phyloP scores from a whole-genome alignment of 2,329 filamentous ascomycete species.

The Gremmenia infestans region DNA sequence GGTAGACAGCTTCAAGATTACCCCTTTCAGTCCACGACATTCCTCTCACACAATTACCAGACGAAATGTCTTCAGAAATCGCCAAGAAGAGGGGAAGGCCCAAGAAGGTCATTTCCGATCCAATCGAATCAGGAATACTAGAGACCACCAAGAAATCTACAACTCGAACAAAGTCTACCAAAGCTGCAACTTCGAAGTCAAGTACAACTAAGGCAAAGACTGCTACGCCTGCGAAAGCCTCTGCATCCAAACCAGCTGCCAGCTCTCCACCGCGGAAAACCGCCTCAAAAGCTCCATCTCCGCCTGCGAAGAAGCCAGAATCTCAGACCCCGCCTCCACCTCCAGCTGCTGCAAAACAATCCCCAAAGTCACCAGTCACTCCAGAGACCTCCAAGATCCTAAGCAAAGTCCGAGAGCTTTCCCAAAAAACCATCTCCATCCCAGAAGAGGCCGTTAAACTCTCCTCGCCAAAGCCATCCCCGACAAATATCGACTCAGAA shows the following conservation, averaged over 20 bases:
- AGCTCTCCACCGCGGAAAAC: neutral
- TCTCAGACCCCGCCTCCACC: neutral
- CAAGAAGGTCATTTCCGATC: constrained; percentile 26
- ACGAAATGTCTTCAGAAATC: constrained; percentile 23
- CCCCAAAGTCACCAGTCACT: constrained; percentile 2
- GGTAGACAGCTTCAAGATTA: neutral
- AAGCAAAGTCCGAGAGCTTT: constrained; percentile 17
- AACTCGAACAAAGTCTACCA: constrained; percentile 24
- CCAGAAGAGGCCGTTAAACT: neutral
- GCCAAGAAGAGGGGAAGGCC: constrained; percentile 29
- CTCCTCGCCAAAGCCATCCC: neutral
- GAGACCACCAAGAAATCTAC: constrained; percentile 15
- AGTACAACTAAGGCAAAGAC: constrained; percentile 8
- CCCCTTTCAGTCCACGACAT: neutral
- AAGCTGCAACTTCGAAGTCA: constrained; percentile 11
- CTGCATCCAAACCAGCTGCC: constrained; percentile 5
- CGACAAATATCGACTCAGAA: neutral
- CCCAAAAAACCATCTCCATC: neutral
- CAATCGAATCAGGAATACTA: constrained; percentile 16
- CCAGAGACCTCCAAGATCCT: constrained; percentile 18
- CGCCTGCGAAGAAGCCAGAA: neutral
- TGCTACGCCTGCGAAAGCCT: constrained; percentile 9
- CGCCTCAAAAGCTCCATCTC: constrained; percentile 2
- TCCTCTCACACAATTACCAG: neutral
- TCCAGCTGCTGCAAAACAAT: neutral